Evolutionary conservation across 225 moss, liverwort and hornwort genomes (phyloP).

Genomic region (Pseudoscleropodium purum): DNA sequence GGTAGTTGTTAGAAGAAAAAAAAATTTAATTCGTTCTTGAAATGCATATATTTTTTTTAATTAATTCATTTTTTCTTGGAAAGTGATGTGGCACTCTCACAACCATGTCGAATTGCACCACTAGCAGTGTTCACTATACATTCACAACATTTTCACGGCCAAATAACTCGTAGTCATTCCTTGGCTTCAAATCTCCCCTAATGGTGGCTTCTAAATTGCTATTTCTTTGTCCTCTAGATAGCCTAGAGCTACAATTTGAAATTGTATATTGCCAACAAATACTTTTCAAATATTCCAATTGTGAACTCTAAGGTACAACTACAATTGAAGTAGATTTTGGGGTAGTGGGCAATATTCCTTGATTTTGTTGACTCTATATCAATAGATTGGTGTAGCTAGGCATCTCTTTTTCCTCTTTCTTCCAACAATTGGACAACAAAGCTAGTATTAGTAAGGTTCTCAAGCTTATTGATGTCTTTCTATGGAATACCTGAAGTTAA

Average conservation of each 20-base stretch:
- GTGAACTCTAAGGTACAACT: slow-evolving; percentile 40
- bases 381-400: slow-evolving; percentile 12
- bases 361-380: slow-evolving; percentile 48
- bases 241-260: background rate
- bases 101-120: too few relatives aligned
- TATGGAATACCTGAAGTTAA: slow-evolving; percentile 17
- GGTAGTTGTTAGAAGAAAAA: too few relatives aligned
- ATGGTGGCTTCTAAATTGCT: background rate
- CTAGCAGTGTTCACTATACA: too few relatives aligned
- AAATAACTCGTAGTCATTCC: too few relatives aligned
- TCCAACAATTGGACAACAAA: too few relatives aligned
- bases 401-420: slow-evolving; percentile 17
- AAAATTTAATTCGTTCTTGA: too few relatives aligned
- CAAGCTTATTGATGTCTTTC: slow-evolving; percentile 13
- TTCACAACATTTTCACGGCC: too few relatives aligned
- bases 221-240: background rate
- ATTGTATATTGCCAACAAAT: background rate
- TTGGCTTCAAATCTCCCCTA: too few relatives aligned
- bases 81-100: too few relatives aligned
- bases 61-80: too few relatives aligned
- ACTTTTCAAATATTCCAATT: slow-evolving; percentile 21
- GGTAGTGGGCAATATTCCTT: slow-evolving; percentile 52
- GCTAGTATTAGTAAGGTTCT: too few relatives aligned
- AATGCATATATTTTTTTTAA: too few relatives aligned
- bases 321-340: slow-evolving; percentile 60